phyloP scores from a whole-genome alignment of 495 filamentous ascomycete species.

The Darksidea phi region DNA sequence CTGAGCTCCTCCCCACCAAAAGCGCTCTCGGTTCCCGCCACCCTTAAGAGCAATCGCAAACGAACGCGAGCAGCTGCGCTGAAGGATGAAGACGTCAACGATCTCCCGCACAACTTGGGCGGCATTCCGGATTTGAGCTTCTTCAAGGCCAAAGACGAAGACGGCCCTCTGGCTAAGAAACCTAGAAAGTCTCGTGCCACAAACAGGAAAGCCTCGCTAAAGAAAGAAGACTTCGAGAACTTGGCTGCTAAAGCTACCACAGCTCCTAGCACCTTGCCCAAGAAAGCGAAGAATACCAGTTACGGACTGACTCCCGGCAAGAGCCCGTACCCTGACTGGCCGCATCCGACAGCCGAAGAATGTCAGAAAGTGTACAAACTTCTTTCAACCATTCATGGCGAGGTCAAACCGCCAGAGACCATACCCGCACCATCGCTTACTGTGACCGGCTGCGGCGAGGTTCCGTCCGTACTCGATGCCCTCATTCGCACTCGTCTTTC shows the following conservation, averaged over 20 bases:
- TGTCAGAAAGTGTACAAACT: conserved; percentile 73
- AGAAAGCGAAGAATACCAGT: conserved; percentile 20
- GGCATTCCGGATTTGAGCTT: conserved; percentile 18
- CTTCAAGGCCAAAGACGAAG: conserved; percentile 7
- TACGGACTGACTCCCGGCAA: conserved; percentile 36
- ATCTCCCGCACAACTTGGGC: conserved; percentile 43
- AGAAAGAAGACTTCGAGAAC: conserved; percentile 17
- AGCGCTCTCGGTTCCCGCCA: conserved; percentile 4
- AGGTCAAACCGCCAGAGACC: conserved; percentile 61
- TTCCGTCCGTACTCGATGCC: conserved; percentile 87
- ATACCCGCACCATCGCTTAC: conserved; percentile 76
- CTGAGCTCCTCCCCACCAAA: background rate
- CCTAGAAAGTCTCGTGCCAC: conserved; percentile 10
- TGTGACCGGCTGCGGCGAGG: conserved; percentile 87
- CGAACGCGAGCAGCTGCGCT: conserved; percentile 29
- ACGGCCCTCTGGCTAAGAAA: conserved; percentile 18
- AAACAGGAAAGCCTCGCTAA: background rate
- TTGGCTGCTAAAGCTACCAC: conserved; percentile 8
- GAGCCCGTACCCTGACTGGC: conserved; percentile 68
- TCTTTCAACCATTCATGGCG: conserved; percentile 65
- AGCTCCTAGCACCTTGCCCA: background rate
- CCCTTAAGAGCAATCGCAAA: conserved; percentile 35
- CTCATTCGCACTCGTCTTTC: conserved; percentile 79
- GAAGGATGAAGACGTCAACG: conserved; percentile 39
- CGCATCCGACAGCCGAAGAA: conserved; percentile 65